A percentile compares a stretch with the other conserved stretches of the same genome.
phyloP scores from a whole-genome alignment of 805 yeast genomes.

The Yamadazyma phyllophila region DNA sequence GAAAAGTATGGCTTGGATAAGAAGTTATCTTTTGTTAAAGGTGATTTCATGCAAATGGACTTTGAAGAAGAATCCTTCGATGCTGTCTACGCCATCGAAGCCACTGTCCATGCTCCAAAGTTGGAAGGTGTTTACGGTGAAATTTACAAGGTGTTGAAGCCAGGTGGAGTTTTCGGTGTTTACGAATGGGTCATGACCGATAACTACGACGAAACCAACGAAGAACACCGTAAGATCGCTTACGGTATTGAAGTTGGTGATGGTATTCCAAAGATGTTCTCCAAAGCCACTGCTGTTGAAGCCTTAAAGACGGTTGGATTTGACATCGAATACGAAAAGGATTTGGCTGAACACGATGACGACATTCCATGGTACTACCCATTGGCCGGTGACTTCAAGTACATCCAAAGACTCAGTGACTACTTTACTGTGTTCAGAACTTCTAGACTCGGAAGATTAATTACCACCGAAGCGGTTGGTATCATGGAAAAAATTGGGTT shows the following conservation, averaged over 20 bases:
- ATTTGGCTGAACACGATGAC: conserved; percentile 79
- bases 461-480: conserved; percentile 79
- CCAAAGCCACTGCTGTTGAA: conserved; percentile 76
- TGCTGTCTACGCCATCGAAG: conserved; percentile 97
- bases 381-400: conserved; percentile 88
- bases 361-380: conserved; percentile 98
- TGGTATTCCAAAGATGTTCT: conserved; percentile 97
- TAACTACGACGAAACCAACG: conserved; percentile 78
- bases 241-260: conserved; percentile 98
- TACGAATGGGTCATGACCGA: conserved; percentile 99
- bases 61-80: conserved; percentile 87
- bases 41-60: conserved; percentile 99
- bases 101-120: conserved; percentile 96
- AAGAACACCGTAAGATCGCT: conserved; percentile 89
- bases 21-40: conserved; percentile 84
- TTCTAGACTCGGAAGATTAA: conserved; percentile 76
- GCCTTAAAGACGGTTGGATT: conserved; percentile 89
- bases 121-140: conserved; percentile 94
- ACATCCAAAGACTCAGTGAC: conserved; percentile 77
- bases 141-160: conserved; percentile 92
- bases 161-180: conserved; percentile 97
- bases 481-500: conserved; percentile 79
- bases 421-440: conserved; percentile 85
- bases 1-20: conserved; percentile 59
- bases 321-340: conserved; percentile 69